These are phyloP conservation scores for Esteya vermicola DNA, from an alignment of 2,329 filamentous ascomycete species.

Conservation along the genomic window DNA sequence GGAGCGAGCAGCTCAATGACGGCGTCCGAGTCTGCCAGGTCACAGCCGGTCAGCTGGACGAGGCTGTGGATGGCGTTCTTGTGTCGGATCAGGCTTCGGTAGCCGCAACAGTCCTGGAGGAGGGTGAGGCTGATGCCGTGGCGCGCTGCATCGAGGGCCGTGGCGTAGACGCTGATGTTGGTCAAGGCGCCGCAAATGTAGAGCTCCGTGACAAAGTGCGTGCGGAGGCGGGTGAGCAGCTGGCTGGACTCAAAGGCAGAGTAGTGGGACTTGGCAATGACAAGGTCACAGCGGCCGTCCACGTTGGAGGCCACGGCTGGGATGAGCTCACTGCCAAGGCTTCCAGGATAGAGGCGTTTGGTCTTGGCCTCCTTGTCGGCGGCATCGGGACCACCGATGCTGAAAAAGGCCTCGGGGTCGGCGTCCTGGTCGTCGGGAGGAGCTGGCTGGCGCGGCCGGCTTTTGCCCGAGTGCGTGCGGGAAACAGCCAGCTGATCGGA, in stretches of 20 bases:
- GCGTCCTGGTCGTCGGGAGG: conserved; percentile 17
- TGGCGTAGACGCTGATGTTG: conserved; percentile 83
- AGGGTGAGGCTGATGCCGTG: conserved; percentile 81
- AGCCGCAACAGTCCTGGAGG: conserved; percentile 80
- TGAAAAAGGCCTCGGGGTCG: conserved; percentile 24
- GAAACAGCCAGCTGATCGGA: conserved; percentile 16
- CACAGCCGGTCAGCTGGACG: conserved; percentile 60
- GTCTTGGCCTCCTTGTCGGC: conserved; percentile 13
- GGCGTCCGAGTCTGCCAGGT: conserved; percentile 43
- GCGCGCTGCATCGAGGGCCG: conserved; percentile 75
- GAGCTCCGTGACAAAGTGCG: conserved; percentile 76
- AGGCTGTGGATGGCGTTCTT: conserved; percentile 56
- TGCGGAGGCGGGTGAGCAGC: conserved; percentile 63
- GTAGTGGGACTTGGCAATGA: conserved; percentile 62
- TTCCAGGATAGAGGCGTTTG: conserved; percentile 27
- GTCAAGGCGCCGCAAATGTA: conserved; percentile 79
- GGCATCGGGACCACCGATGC: conserved; percentile 3
- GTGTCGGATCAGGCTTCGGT: conserved; percentile 55
- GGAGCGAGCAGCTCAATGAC: conserved; percentile 26
- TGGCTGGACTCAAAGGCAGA: conserved; percentile 70
- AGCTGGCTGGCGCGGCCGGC: background rate
- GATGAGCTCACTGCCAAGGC: conserved; percentile 31
- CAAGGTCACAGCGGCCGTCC: conserved; percentile 31
- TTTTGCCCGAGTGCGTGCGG: background rate
- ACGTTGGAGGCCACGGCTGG: conserved; percentile 25